Base-by-base conservation (phyloP, 1,284 basidiomycete genomes). In the Schizophyllum amplum region DNA sequence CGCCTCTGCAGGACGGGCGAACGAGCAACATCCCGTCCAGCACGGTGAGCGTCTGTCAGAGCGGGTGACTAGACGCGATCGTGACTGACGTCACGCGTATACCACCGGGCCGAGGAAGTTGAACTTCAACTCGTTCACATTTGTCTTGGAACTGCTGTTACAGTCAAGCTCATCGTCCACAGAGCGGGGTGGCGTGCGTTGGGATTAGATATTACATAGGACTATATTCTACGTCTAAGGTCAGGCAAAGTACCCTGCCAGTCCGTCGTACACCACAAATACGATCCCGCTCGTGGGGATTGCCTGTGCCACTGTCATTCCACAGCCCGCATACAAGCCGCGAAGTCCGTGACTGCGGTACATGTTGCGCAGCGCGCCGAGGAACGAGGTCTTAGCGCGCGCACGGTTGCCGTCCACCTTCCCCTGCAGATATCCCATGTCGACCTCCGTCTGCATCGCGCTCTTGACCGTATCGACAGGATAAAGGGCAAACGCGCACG, bases 391-490 rank as follows among this genome's bases (percentile, higher is more conserved):
- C 33, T 42, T 42, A 9, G 17, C 33, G 33, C 33, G 33, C 33
- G 17, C 33, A 52, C 46, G 56, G 54, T 20, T 51, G 54, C 24
- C 49, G 52, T 53, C 25, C 57, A 21, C 51, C 5, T 66, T 68
- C 25, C 73, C 70, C 49, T 68, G 64, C 47, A 67, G 63, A 3
- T 87, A 86, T 7, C 88, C 77, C 60, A 98, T 77, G 72, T 98
- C 95, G 55, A 90, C 89, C 69, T 89, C 89, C 0, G 96, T 98
- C 77, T 98, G 96, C 71, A 99, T 92, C 50, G 93, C 83, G 63
- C 89, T 93, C 76, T 99, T 99, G 67, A 98, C 83, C 33, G 90
- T 90, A 71, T 99, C 96, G 13, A 94, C 94, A 0, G 94, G 94
- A 75, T 95, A 97, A 51, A 93, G 74, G 20, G 87, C 79, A 65